Percentiles rank a stretch among this genome's conserved stretches.
phyloP scores from a whole-genome alignment of 805 yeast genomes.

The Lipomyces kockii region DNA sequence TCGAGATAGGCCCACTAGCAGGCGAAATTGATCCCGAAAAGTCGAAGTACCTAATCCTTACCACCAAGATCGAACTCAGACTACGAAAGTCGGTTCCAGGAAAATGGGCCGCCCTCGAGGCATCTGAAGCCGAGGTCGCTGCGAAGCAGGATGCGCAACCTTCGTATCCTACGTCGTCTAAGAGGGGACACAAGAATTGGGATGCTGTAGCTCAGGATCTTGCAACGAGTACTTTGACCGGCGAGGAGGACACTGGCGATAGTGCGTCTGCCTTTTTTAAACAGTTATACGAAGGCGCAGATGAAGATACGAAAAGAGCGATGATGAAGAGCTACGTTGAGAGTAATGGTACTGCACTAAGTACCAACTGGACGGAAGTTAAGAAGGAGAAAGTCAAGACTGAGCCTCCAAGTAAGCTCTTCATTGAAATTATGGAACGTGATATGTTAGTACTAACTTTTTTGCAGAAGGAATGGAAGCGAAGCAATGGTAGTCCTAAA shows the following conservation, averaged over 20 bases:
- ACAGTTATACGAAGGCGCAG: conserved; percentile 73
- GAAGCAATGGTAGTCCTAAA: conserved; percentile 22
- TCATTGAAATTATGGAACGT: too few relatives aligned
- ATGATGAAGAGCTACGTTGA: conserved; percentile 97
- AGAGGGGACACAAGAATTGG: conserved; percentile 69
- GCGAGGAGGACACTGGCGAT: conserved; percentile 53
- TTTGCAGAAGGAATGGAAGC: conserved; percentile 34
- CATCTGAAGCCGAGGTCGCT: conserved; percentile 36
- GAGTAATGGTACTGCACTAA: conserved; percentile 89
- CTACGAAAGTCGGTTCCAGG: conserved; percentile 53
- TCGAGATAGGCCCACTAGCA: conserved; percentile 58
- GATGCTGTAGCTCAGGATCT: conserved; percentile 53
- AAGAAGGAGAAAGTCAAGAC: conserved; percentile 64
- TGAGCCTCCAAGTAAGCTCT: conserved; percentile 57
- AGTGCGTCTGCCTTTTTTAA: conserved; percentile 68
- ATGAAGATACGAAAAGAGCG: conserved; percentile 86
- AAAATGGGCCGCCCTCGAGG: conserved; percentile 64
- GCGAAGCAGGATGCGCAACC: conserved; percentile 28
- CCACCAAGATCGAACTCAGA: conserved; percentile 76
- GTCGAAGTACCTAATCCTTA: conserved; percentile 57
- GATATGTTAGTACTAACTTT: background rate
- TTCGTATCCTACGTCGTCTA: conserved; percentile 67
- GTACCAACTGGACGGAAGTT: conserved; percentile 94
- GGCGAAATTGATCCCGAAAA: conserved; percentile 55
- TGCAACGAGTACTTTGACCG: conserved; percentile 33